These are phyloP conservation scores for Botrytis pseudocinerea DNA, from an alignment of 2,329 filamentous ascomycete genomes.

Conservation along the genomic window DNA sequence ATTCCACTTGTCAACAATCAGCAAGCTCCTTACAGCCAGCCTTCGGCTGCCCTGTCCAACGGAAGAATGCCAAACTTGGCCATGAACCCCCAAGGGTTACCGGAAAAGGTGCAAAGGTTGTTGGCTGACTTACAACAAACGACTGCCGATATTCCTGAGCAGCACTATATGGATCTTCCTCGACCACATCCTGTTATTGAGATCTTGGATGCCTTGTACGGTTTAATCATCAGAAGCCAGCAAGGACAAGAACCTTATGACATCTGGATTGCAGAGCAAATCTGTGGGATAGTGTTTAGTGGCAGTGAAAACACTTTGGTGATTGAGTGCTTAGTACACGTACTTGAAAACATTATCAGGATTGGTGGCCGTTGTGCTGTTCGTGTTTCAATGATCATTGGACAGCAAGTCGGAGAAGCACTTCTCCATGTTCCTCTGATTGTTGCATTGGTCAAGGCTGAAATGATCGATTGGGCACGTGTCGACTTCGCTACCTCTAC, in stretches of 20 bases:
- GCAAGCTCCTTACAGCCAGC: constrained; percentile 56
- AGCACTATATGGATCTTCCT: constrained; percentile 61
- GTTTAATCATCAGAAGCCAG: constrained; percentile 62
- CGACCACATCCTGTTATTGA: constrained; percentile 61
- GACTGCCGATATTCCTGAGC: constrained; percentile 54
- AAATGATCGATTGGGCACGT: constrained; percentile 61
- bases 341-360: constrained; percentile 60
- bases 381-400: constrained; percentile 57
- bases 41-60: constrained; percentile 52
- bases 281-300: constrained; percentile 58
- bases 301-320: constrained; percentile 53
- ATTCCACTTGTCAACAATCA: constrained; percentile 52
- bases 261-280: constrained; percentile 60
- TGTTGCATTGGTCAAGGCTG: constrained; percentile 57
- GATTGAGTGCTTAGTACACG: constrained; percentile 62
- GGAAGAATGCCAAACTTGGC: constrained; percentile 49
- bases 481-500: constrained; percentile 73
- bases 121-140: constrained; percentile 58
- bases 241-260: constrained; percentile 62
- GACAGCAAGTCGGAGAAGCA: constrained; percentile 55
- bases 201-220: constrained; percentile 60
- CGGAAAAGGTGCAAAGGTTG: constrained; percentile 59
- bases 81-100: constrained; percentile 54
- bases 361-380: constrained; percentile 54
- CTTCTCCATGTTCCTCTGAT: constrained; percentile 61